Evolutionary conservation across 2,329 filamentous ascomycete species (phyloP), one percentile per base, ranked within the genome.

Genomic region (Ophiosphaerella korrae): DNA sequence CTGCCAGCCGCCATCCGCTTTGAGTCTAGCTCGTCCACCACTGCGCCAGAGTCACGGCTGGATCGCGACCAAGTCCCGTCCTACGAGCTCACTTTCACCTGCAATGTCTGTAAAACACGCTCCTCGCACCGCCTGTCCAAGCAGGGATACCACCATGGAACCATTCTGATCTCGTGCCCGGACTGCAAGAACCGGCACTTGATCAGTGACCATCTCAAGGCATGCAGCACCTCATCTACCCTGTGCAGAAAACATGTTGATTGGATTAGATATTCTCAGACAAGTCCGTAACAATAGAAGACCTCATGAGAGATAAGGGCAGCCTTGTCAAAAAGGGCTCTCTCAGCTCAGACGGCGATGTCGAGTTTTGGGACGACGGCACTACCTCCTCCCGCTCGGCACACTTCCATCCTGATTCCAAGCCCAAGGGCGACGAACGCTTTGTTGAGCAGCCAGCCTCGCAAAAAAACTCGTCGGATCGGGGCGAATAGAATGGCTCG

Each of bases 81-180:
- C 50, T 99, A 97, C 76, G 83, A 91, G 62, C 82, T 99, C 58
- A 89, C 87, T 42, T 97, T 99, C 73, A 99, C 94, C 61, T 99
- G 94, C 82, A 87, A 89, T 52, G 90, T 90, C 29, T 99, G 94
- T 77, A 79, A 82, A 39, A 78, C 83, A 32, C 88, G 92, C 50
- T 95, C 90, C n/a, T 82, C 86, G 11, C 95, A 99, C 76, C 83
- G 83, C 43, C 81, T 99, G 64, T 91, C 90, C 26, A 97, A 97
- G 75, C 94, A 97, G 70, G 94, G 91, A 29, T 99, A 99, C 72
- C 92, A 97, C 75, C 82, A 87, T 57, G 94, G 94, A 32, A 93
- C 91, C 1, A 88, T 94, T 4, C 80, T 99, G 50, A 92, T 97
- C 58, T 88, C 88, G 31, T 99, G 94, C 71, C 93, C 94, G 0